phyloP scores from a whole-genome alignment of 1,284 basidiomycete genomes.

The Malassezia equina region DNA sequence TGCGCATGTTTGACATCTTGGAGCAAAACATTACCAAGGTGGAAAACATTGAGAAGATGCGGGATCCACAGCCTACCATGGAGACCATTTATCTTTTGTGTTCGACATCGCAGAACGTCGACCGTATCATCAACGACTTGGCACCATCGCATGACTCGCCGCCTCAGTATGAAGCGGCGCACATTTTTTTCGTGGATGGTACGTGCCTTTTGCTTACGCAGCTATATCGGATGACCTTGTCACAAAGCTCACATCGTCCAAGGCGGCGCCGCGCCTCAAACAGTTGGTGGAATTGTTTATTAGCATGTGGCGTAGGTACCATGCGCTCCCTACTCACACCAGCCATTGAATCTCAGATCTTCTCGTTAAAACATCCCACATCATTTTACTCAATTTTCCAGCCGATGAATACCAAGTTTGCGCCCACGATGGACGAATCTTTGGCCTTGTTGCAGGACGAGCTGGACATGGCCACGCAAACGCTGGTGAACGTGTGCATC shows the following conservation, averaged over 20 bases:
- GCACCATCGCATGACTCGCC: conserved; percentile 22
- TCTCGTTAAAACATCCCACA: conserved; percentile 37
- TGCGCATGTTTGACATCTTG: conserved; percentile 62
- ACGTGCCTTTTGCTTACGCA: not conserved
- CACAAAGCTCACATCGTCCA: conserved; percentile 37
- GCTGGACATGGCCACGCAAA: conserved; percentile 35
- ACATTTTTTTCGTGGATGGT: conserved; percentile 81
- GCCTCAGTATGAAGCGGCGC: conserved; percentile 70
- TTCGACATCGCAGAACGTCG: conserved; percentile 85
- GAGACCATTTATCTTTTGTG: conserved; percentile 67
- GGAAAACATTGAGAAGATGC: conserved; percentile 41
- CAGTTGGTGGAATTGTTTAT: conserved; percentile 46
- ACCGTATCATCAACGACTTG: conserved; percentile 61
- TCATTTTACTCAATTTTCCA: conserved; percentile 27
- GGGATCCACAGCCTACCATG: conserved; percentile 27
- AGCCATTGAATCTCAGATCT: conserved; percentile 30
- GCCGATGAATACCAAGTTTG: conserved; percentile 52
- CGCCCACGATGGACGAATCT: conserved; percentile 29
- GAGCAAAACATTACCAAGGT: conserved; percentile 43
- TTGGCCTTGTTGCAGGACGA: conserved; percentile 37
- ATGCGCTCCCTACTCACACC: not conserved
- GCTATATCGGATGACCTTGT: conserved; percentile 36
- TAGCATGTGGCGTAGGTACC: conserved; percentile 34
- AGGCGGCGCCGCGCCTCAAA: conserved; percentile 36
- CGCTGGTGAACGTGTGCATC: conserved; percentile 65